Base-by-base conservation (phyloP, 1,284 basidiomycete species). In the Sanghuangporus weigelae region DNA sequence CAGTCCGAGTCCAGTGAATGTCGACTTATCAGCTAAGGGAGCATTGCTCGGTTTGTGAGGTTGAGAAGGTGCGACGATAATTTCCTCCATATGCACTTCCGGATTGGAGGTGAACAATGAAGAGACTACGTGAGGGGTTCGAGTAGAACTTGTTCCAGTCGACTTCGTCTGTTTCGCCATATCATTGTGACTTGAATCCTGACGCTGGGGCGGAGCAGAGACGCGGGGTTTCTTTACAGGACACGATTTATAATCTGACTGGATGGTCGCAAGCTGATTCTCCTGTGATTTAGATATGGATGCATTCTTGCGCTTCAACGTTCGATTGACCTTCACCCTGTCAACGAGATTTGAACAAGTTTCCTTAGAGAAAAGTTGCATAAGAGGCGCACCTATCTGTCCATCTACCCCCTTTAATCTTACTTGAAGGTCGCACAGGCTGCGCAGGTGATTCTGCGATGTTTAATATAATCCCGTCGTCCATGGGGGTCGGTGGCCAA, bases 81-180 rank as follows among this genome's bases (percentile, higher is more conserved):
- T 68, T 8, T 71, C 67, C 23, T 79, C 79, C 14, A 73, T 68
- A 19, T 85, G 80, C 31, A 91, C 73, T 73, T 83, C 86, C 7
- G 87, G 92, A 70, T 92, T 93, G 65, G 85, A 92, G 0, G 93
- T 87, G 78, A 98, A 98, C 3, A 98, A 81, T 2, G 94, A 96
- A 0, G 95, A 97, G 68, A 97, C 93, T 66, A 95, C 80, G 71
- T 95, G 92, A 4, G 83, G 79, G 5, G 79, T 77, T 51, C 76
- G 76, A 48, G 75, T 70, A 66, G 72, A 62, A 68, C 73, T 67
- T 66, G 71, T 66, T 31, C 26, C n/a, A 3, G 40, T 46, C 68
- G 69, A 63, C 67, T 40, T 56, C 16, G 72, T 58, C 11, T 63
- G 68, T 50, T 68, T 65, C 42, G 68, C 67, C 21, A 59, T 50